Evolutionary conservation across 2,329 filamentous ascomycete species (phyloP).

Genomic region (Chrysoporthe cubensis): DNA sequence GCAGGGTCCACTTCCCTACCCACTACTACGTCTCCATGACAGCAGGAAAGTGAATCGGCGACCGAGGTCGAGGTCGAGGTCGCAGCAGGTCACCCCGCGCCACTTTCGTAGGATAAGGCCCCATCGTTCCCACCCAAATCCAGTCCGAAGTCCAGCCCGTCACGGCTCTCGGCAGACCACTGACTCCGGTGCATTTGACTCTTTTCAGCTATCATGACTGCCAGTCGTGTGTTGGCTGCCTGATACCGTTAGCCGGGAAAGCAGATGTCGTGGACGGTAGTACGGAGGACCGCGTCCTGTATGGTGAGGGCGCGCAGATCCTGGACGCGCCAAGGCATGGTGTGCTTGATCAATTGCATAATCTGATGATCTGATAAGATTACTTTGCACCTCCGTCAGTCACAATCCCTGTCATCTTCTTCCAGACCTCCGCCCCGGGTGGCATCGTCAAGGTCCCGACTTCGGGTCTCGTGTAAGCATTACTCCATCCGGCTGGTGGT

Average conservation of each 20-base stretch:
- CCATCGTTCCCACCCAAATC: neutral
- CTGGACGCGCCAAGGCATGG: conserved; percentile 2
- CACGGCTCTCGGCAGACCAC: neutral
- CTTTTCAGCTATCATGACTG: neutral
- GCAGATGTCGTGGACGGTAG: neutral
- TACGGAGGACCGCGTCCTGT: neutral
- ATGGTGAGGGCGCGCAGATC: neutral
- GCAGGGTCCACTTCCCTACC: neutral
- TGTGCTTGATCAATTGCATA: conserved; percentile 6
- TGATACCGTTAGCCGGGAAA: neutral
- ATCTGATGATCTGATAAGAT: conserved; percentile 14
- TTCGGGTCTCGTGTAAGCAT: neutral
- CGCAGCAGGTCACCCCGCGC: conserved; percentile 5
- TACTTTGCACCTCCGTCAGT: neutral
- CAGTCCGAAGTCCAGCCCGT: neutral
- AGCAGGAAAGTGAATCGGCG: neutral
- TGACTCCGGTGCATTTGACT: neutral
- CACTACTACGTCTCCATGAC: neutral
- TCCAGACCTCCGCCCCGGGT: neutral
- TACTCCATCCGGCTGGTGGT: neutral
- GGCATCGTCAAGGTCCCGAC: neutral
- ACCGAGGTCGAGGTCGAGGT: neutral
- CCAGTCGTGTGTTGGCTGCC: neutral
- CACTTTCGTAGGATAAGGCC: conserved; percentile 6
- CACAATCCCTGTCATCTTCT: conserved; percentile 6